These are phyloP conservation scores for Venturia pyrina DNA, from an alignment of 2,329 filamentous ascomycete species.

Conservation along the genomic window DNA sequence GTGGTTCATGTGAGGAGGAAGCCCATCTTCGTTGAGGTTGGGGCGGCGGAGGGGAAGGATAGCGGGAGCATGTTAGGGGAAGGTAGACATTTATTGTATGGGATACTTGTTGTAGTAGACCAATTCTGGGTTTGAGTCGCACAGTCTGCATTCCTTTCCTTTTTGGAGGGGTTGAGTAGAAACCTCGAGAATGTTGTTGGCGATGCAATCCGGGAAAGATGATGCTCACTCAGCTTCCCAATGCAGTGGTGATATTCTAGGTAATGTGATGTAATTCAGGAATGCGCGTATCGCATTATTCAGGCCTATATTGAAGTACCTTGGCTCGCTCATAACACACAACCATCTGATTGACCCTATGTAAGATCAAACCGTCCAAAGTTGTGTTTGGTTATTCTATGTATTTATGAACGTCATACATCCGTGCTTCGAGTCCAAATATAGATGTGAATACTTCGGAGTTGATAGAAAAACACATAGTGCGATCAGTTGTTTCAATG, in stretches of 20 bases:
- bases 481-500: too few species aligned
- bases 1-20: not conserved
- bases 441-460: too few species aligned
- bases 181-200: not conserved
- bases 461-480: too few species aligned
- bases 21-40: constrained; percentile 8
- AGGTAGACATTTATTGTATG: not conserved
- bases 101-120: constrained; percentile 6
- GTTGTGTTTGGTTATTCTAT: not conserved
- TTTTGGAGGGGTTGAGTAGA: not conserved
- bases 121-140: constrained; percentile 7
- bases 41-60: not conserved
- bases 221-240: constrained; percentile 1
- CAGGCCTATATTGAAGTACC: not conserved
- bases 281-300: not conserved
- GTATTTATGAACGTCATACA: not conserved
- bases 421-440: not conserved
- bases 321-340: not conserved
- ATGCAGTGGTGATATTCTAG: not conserved
- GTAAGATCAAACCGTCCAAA: not conserved
- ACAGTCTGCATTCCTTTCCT: constrained; percentile 11
- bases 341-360: not conserved
- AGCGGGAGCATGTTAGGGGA: not conserved
- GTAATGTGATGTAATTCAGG: not conserved
- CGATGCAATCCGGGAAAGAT: not conserved